Evolutionary conservation across 1,284 basidiomycete species (phyloP), one percentile per base, ranked within the genome.

Genomic region (Puccinia horiana): DNA sequence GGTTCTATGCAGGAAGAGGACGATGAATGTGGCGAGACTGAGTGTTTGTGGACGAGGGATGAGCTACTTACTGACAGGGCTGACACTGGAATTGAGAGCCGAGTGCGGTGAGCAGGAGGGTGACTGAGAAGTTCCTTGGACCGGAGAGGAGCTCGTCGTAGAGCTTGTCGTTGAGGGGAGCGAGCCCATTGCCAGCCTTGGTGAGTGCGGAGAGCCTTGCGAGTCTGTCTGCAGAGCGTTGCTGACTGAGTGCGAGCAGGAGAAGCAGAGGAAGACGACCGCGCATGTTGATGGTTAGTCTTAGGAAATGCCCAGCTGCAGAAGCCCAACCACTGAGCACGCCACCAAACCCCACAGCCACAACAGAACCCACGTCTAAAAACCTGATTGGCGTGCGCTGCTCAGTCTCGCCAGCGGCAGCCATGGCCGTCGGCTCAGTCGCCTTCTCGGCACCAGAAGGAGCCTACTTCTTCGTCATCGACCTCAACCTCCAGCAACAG

Each of bases 61-160:
- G 58, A 3, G n/a, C 40, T 40, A 84, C 85, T 79, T 75, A 88
- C 87, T 87, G 87, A 85, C 89, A 89, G n/a, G 88, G 88, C 63
- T 85, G 83, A 84, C 89, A 89, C 77, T 92, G 93, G 86, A 93
- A 92, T 84, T 91, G 90, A 18, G 90, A 88, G 83, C 92, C 92
- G 83, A 96, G 87, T 0, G 95, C 96, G 1, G 96, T 98, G 86
- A 98, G 90, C 26, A 94, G 91, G 73, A 98, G 89, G 8, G 92
- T 89, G 26, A 92, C 91, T 6, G 93, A 93, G 92, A 94, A 98
- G 84, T 92, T 91, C 84, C 96, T 91, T 2, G 91, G 89, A 3
- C 76, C 49, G 14, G 89, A 88, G 16, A 88, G 83, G 47, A 98
- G 87, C 80, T 94, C 89, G 85, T 95, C 92, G 87, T 92, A 98